Percentiles rank a stretch among this genome's conserved stretches.
Conservation (phyloP, 1,284 basidiomycete genomes). For the Xanthoconium separans region DNA sequence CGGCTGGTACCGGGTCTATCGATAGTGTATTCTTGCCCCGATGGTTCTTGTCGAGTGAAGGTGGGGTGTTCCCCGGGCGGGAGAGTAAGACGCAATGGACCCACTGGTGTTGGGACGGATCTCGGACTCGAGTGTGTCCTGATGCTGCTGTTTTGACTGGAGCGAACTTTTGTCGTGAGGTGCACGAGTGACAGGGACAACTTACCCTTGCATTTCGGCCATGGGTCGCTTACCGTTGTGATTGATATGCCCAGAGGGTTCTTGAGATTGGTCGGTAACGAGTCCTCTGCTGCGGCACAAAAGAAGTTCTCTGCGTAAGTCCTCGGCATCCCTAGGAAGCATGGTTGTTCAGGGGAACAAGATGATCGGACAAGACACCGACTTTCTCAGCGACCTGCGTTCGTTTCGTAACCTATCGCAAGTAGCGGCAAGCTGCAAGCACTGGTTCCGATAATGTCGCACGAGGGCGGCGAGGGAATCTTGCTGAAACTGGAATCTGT, state of each 20-base stretch:
- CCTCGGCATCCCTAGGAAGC: conserved; percentile 45
- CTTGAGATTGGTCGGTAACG: conserved; percentile 23
- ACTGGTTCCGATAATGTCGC: conserved; percentile 53
- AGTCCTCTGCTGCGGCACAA: conserved; percentile 38
- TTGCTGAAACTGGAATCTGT: conserved; percentile 62
- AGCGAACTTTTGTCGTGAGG: conserved; percentile 12
- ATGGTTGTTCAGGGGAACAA: conserved; percentile 7
- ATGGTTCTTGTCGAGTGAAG: conserved; percentile 36
- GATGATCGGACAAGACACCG: conserved; percentile 7
- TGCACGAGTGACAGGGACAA: conserved; percentile 8
- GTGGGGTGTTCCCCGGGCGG: conserved; percentile 52
- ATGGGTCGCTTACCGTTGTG: conserved; percentile 65
- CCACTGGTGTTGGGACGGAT: conserved; percentile 47
- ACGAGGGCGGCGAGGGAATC: conserved; percentile 69
- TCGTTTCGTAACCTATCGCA: conserved; percentile 41
- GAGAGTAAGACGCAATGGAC: conserved; percentile 58
- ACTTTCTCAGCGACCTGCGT: conserved; percentile 54
- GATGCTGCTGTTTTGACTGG: conserved; percentile 28
- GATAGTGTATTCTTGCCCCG: conserved; percentile 20
- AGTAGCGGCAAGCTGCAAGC: conserved; percentile 33
- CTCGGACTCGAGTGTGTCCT: conserved; percentile 57
- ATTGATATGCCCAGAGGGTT: conserved; percentile 43
- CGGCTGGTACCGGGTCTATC: conserved; percentile 47
- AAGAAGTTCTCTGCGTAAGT: conserved; percentile 50
- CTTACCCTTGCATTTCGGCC: conserved; percentile 47